Conservation (phyloP, 306 rosid genomes). For the Morella rubra region DNA sequence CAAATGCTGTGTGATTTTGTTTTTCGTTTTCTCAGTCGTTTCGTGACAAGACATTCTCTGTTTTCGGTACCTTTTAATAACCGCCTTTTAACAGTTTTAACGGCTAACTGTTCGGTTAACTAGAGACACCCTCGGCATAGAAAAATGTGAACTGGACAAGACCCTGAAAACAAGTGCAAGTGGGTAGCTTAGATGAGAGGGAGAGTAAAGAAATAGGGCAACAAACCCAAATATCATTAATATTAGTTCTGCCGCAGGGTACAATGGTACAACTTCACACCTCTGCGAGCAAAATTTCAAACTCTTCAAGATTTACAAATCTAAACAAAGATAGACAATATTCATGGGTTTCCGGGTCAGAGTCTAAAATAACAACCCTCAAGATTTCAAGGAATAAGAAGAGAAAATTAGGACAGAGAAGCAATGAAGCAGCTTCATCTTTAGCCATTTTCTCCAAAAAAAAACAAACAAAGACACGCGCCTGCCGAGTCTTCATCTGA, state of each 20-base stretch:
- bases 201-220: not conserved
- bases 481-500: conserved; percentile 36
- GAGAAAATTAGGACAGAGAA: conserved; percentile 55
- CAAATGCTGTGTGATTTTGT: too few relatives aligned
- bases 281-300: conserved; percentile 40
- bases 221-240: conserved; percentile 23
- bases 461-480: not conserved
- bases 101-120: conserved; percentile 40
- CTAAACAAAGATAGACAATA: conserved; percentile 27
- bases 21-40: not conserved
- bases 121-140: conserved; percentile 26
- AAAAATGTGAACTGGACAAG: conserved; percentile 32
- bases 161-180: conserved; percentile 28
- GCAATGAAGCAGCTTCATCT: conserved; percentile 84
- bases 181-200: not conserved
- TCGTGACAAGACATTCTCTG: conserved; percentile 28
- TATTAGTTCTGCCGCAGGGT: conserved; percentile 50
- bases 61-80: not conserved
- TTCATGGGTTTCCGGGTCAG: conserved; percentile 46
- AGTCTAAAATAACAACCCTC: conserved; percentile 35
- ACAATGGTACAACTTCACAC: conserved; percentile 32
- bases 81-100: conserved; percentile 32
- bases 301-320: conserved; percentile 35
- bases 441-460: conserved; percentile 9
- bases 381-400: not conserved